Evolutionary conservation across 2,329 filamentous ascomycete species (phyloP), one percentile per base, ranked within the genome.

Genomic region (Sordariomycetes sp.): DNA sequence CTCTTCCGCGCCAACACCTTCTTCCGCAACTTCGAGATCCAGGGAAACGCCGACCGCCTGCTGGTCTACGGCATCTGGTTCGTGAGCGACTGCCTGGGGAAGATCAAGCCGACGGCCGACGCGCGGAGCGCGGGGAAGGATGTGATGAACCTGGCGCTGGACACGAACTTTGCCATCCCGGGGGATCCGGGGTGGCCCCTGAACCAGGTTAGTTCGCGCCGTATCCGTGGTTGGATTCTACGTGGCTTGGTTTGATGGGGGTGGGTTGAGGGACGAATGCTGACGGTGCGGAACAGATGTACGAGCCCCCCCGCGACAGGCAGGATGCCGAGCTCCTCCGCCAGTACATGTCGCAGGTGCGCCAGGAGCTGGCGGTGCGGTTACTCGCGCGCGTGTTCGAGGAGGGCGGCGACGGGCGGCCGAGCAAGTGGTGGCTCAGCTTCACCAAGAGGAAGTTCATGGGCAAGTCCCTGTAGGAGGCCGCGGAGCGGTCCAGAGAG

Each of bases 401-500:
- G 58, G 46, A 50, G 46, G 46, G 46, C 46, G 72, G 82, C 69
- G 74, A 92, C 78, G 72, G 89, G 74, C 82, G 82, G 74, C 83
- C 83, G 58, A 82, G 77, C 73, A 83, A 95, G 85, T 97, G 93
- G 90, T 99, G 94, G 94, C 75, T 99, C 71, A 97, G 94, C 79
- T 99, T 97, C 72, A 90, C 89, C 58, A 97, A 97, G 86, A 87
- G 94, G 76, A 97, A 97, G 84, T 99, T 99, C 71, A 97, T 99
- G 94, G 92, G 92, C 72, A 97, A 97, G 84, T 82, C 83, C 64
- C 77, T 94, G 74, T 92, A 79, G 71, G 40, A 11, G 56, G 22
- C 8, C 25, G 20, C 20, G 11, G 22, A 25, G 11, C 14, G 3
- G 20, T 35, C 7, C 16, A 6, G 20, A 37, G 14, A 12, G n/a